Percentiles rank a stretch among this genome's conserved stretches.
Conservation (phyloP, 345 rosid genomes). For the Acer saccharum region DNA sequence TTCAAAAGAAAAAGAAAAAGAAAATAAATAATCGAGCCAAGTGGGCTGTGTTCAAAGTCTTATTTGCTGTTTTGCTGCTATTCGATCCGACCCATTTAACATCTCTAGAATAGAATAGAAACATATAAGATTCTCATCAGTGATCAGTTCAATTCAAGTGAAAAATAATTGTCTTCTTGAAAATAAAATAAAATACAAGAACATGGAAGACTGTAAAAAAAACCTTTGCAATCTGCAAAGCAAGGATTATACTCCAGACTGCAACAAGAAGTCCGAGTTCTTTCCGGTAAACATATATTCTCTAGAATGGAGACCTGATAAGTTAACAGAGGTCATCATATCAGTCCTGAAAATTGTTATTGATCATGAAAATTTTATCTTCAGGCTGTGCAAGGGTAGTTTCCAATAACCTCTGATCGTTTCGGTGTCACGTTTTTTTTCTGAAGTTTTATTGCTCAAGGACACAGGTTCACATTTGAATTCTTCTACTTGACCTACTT, state of each 20-base stretch:
- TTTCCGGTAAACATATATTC: conserved; percentile 46
- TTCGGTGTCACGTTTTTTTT: conserved; percentile 11
- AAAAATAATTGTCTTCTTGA: too few relatives aligned
- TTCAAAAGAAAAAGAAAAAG: too few relatives aligned
- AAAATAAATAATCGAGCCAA: too few relatives aligned
- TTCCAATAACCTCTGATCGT: neutral
- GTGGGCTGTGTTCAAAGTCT: too few relatives aligned
- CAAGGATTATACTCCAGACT: conserved; percentile 47
- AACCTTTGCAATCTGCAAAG: conserved; percentile 46
- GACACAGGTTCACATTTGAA: conserved; percentile 24
- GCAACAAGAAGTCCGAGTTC: conserved; percentile 42
- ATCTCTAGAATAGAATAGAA: too few relatives aligned
- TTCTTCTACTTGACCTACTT: conserved; percentile 25
- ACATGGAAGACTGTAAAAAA: neutral
- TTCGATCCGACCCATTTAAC: too few relatives aligned
- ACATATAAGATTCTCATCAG: too few relatives aligned
- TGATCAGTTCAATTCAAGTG: too few relatives aligned
- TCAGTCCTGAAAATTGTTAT: neutral
- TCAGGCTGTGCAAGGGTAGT: too few relatives aligned
- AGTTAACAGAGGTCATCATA: neutral
- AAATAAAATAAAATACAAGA: neutral
- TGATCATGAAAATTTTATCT: too few relatives aligned
- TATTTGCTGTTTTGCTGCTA: too few relatives aligned
- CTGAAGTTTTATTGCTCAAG: conserved; percentile 1
- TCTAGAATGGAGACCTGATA: conserved; percentile 42